Percentiles rank a stretch among this genome's conserved stretches.
Evolutionary conservation across 805 yeast species (phyloP).

Genomic region (Candida gorgasii): DNA sequence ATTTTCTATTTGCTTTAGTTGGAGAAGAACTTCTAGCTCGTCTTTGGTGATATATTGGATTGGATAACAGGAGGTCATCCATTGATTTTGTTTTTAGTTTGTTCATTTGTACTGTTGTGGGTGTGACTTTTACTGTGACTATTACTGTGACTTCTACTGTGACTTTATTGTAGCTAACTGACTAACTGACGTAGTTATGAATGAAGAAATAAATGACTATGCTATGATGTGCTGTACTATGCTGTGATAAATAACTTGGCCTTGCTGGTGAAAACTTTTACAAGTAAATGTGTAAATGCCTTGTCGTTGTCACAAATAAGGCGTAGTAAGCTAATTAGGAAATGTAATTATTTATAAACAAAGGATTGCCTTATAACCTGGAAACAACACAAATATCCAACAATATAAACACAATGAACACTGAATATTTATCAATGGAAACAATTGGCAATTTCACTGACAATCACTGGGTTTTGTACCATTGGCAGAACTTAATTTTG

Average conservation of each 20-base stretch:
- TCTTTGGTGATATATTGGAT: constrained; percentile 12
- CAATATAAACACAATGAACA: constrained; percentile 1
- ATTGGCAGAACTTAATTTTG: not conserved
- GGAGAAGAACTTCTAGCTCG: constrained; percentile 39
- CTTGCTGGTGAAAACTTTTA: too few relatives aligned
- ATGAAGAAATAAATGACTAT: too few relatives aligned
- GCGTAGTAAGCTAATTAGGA: constrained; percentile 1
- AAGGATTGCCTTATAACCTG: not conserved
- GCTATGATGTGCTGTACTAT: too few relatives aligned
- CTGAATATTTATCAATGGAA: not conserved
- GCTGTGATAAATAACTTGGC: too few relatives aligned
- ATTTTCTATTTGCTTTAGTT: constrained; percentile 27
- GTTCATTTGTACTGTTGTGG: not conserved
- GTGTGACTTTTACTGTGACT: not conserved
- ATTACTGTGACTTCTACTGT: too few relatives aligned
- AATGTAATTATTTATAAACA: constrained; percentile 7
- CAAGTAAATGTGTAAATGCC: too few relatives aligned
- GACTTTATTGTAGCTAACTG: too few relatives aligned
- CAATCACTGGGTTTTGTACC: constrained; percentile 1
- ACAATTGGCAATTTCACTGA: constrained; percentile 5
- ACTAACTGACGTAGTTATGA: too few relatives aligned
- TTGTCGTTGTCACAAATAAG: not conserved
- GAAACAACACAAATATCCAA: constrained; percentile 1
- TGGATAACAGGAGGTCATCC: constrained; percentile 8
- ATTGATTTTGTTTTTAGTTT: constrained; percentile 7